Base-by-base conservation (phyloP, 495 filamentous ascomycete species). In the Podospora sp. region DNA sequence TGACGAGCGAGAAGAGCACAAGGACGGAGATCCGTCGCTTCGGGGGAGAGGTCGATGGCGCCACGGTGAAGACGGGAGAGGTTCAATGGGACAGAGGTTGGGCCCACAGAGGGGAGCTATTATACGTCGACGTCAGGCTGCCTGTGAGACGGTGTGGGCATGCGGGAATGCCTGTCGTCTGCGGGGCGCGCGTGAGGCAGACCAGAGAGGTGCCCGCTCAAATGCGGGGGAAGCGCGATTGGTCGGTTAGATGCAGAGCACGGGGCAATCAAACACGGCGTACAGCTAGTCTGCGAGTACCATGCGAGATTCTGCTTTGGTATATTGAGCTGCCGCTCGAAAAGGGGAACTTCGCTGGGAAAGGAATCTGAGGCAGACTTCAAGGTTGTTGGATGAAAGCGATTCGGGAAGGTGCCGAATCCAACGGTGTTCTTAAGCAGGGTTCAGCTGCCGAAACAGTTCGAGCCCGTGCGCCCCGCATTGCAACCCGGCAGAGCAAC, bases 1-100 rank as follows among this genome's bases (percentile, higher is more conserved):
- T 81, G 74, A 90, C 61, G 75, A 92, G 63, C 72, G 81, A 73
- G 72, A 88, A 78, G 68, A 86, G 69, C 70, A 84, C 70, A 67
- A 85, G 69, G 72, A 86, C 73, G 69, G 78, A 77, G 69, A 74
- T 75, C 72, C 73, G 72, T 70, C 73, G 72, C 56, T 68, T 50
- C 27, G 68, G 70, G 68, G 81, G 71, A 69, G 76, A 59, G 62
- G 74, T 73, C 62, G 69, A 57, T 50, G 73, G 74, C 75, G 83
- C 83, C 83, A 85, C 79, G 67, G 57, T 77, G 73, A 74, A 68
- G 52, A 51, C 22, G 9, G 60, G 59, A n/a, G 12, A 26, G 29
- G 29, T 33, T 33, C 29, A 33, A 8, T 33, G 8, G 29, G 29
- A 33, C 29, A n/a, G 29, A 33, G 26, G 18, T 22, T 33, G 56